Evolutionary conservation across 2,329 filamentous ascomycete species (phyloP), one percentile per base, ranked within the genome.

Genomic region (Aspergillus carbonarius): DNA sequence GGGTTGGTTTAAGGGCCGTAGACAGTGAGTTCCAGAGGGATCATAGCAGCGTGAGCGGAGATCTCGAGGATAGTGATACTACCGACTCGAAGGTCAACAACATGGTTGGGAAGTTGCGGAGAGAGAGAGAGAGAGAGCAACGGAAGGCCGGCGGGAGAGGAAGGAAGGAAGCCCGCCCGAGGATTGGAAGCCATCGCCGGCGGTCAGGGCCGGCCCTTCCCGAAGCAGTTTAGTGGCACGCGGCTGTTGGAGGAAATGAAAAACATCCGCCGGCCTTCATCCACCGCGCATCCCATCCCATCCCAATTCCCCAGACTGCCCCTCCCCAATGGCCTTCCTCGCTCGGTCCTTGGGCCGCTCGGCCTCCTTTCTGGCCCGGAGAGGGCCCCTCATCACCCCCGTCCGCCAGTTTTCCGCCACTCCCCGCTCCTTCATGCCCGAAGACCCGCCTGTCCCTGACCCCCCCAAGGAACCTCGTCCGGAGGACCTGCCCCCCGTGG

Each of bases 321-420:
- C 60, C 52, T 55, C 57, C 60, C 65, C 69, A 71, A 78, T 78
- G 76, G 76, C 75, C 65, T 72, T 70, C 58, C 68, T 69, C 63
- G 67, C 74, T 59, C 70, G 72, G 67, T 76, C 69, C 62, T 66
- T 78, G 66, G 68, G 71, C 69, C 74, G 72, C 48, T 66, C 72
- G 51, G 70, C 73, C 58, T 60, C 73, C 13, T 62, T 68, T 37
- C 51, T 76, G 55, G 67, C 68, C 60, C 70, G 68, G 46, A 70
- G 72, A 68, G 69, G 69, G 48, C 66, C 67, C 54, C 61, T 70
- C 23, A 47, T 59, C 18, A 46, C 63, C 8, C 60, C 60, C 18
- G 62, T 61, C 40, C 75, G 74, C 12, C 67, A 65, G 23, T 76
- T 78, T 60, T 75, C 74, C 32, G 66, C 62, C 44, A 71, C 76